Percentiles rank a stretch among this genome's conserved stretches.
Evolutionary conservation across 75 land plant species (phyloP).

Genomic region (Chamaecyparis obtusa): DNA sequence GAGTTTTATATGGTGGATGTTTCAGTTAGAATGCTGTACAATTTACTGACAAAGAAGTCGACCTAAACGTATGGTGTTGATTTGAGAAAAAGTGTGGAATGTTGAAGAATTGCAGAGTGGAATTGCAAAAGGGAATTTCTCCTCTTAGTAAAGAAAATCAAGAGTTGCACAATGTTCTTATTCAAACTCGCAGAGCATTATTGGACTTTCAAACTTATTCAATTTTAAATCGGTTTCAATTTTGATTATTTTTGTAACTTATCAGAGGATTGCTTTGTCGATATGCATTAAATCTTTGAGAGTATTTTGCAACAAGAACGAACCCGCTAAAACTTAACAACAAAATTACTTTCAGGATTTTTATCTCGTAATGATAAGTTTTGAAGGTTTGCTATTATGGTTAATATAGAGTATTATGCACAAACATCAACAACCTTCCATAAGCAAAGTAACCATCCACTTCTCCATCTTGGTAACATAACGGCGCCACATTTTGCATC

Average conservation of each 20-base stretch:
- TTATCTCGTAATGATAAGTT: too few species aligned
- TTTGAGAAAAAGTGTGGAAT: background rate
- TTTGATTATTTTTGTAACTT: background rate
- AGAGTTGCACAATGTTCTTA: background rate
- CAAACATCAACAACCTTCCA: too few species aligned
- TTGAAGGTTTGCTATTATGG: too few species aligned
- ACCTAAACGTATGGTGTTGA: background rate
- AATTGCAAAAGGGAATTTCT: background rate
- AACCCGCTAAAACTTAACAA: too few species aligned
- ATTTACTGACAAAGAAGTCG: background rate
- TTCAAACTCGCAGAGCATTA: background rate
- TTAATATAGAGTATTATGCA: too few species aligned
- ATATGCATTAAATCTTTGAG: background rate
- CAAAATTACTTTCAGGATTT: too few species aligned
- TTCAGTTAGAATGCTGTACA: background rate
- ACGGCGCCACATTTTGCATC: too few species aligned
- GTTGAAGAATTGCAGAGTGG: background rate
- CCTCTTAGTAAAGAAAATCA: background rate
- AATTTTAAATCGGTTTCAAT: background rate
- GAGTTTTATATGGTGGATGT: background rate
- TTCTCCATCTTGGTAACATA: too few species aligned
- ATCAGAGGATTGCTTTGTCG: too few species aligned
- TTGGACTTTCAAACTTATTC: background rate
- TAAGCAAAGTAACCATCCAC: too few species aligned
- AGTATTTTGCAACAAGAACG: too few species aligned